phyloP scores from a whole-genome alignment of 164 flowering plant genomes.

The Berberis vulgaris region DNA sequence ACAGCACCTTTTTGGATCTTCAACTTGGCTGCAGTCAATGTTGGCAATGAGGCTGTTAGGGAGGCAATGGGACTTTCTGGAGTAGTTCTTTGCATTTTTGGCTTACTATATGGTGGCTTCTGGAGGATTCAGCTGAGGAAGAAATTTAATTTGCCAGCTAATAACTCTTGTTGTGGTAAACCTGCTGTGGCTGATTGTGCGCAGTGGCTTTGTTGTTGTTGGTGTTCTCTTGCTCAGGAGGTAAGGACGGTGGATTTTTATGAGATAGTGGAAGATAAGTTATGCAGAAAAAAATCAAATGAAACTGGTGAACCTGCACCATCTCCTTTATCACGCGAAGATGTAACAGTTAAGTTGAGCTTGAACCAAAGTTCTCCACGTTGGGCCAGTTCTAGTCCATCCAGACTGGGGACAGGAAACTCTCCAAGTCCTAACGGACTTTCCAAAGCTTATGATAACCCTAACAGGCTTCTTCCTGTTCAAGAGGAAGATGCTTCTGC shows the following conservation, averaged over 20 bases:
- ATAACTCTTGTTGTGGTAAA: conserved; percentile 48
- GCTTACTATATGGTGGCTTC: conserved; percentile 91
- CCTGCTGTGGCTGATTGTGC: conserved; percentile 67
- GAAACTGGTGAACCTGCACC: conserved; percentile 10
- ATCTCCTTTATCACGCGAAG: conserved; percentile 41
- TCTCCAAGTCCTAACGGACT: conserved; percentile 16
- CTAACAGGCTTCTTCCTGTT: conserved; percentile 14
- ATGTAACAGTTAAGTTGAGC: conserved; percentile 15
- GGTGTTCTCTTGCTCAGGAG: conserved; percentile 96
- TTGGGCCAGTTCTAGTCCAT: conserved; percentile 10
- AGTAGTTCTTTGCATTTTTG: conserved; percentile 61
- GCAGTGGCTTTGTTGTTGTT: conserved; percentile 88
- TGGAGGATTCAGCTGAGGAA: conserved; percentile 98
- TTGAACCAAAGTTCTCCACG: conserved; percentile 18
- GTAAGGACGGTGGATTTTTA: conserved; percentile 75
- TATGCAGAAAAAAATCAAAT: conserved; percentile 28
- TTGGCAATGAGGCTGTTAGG: conserved; percentile 52
- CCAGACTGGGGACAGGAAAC: conserved; percentile 9
- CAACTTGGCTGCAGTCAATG: conserved; percentile 71
- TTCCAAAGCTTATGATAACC: conserved; percentile 9
- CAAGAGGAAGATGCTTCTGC: conserved; percentile 23
- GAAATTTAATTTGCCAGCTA: conserved; percentile 66
- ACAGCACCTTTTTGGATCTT: conserved; percentile 88
- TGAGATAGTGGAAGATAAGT: conserved; percentile 63
- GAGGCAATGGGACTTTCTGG: conserved; percentile 57